Conservation (phyloP, 495 filamentous ascomycete genomes). For the Neurospora terricola region DNA sequence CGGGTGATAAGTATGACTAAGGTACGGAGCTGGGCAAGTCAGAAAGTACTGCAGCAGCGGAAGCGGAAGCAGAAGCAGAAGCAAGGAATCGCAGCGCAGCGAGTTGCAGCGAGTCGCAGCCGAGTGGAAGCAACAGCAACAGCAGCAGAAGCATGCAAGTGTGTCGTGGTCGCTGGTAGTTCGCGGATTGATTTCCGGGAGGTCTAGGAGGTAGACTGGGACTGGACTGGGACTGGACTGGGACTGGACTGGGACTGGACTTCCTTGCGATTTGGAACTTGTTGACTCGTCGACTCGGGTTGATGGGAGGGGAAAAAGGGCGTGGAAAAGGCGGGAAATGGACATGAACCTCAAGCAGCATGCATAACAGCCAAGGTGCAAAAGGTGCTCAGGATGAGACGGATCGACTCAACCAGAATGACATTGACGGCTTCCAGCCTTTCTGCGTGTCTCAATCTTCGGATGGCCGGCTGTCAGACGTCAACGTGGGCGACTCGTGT, state of each 20-base stretch:
- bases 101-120: not conserved
- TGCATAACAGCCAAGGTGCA: not conserved
- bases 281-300: not conserved
- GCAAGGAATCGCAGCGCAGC: not conserved
- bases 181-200: not conserved
- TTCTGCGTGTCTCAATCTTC: not conserved
- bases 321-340: not conserved
- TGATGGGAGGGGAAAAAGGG: not conserved
- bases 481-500: conserved; percentile 17
- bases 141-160: conserved; percentile 21
- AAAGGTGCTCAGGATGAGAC: not conserved
- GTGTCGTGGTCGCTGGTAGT: conserved; percentile 14
- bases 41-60: not conserved
- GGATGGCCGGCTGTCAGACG: conserved; percentile 1
- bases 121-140: conserved; percentile 3
- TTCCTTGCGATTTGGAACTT: not conserved
- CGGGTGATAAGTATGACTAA: not conserved
- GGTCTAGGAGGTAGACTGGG: not conserved
- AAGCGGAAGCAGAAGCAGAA: not conserved
- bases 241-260: not conserved
- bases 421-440: not conserved
- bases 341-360: not conserved
- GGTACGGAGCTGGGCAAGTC: not conserved
- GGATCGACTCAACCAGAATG: not conserved
- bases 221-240: too few relatives aligned